Evolutionary conservation across 805 yeast species (phyloP).

Genomic region (Teunomyces cretensis): DNA sequence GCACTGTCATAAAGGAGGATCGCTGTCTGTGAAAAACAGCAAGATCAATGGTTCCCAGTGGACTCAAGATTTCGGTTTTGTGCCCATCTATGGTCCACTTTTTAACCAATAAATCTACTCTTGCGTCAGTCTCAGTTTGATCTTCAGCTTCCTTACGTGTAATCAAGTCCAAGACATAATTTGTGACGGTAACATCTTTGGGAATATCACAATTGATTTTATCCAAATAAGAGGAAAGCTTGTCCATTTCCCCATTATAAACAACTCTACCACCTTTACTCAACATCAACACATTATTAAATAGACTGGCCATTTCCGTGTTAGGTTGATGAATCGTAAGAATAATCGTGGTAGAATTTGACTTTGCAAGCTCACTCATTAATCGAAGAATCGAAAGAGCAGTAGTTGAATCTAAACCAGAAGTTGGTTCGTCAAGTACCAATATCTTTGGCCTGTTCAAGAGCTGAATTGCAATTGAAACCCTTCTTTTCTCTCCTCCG

Average conservation of each 20-base stretch:
- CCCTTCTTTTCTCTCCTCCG: constrained; percentile 31
- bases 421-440: constrained; percentile 28
- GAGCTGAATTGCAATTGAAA: constrained; percentile 27
- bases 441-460: constrained; percentile 23
- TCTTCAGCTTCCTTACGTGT: constrained; percentile 41
- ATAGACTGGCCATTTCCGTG: constrained; percentile 19
- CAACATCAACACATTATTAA: constrained; percentile 20
- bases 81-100: constrained; percentile 21
- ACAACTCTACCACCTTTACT: constrained; percentile 25
- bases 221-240: constrained; percentile 12
- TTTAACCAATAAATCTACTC: constrained; percentile 25
- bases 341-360: constrained; percentile 22
- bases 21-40: constrained; percentile 1
- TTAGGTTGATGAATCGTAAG: constrained; percentile 28
- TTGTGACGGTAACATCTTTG: constrained; percentile 16
- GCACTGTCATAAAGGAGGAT: constrained; percentile 5
- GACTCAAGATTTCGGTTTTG: too few relatives aligned
- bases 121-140: constrained; percentile 16
- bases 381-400: constrained; percentile 19
- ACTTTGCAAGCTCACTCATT: constrained; percentile 17
- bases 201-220: constrained; percentile 15
- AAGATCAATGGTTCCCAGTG: neutral
- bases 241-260: constrained; percentile 17
- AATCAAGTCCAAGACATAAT: constrained; percentile 32
- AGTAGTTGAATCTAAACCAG: constrained; percentile 27